These are phyloP conservation scores for Diospyros kaki DNA, from an alignment of 148 eudicot species.

Conservation along the genomic window DNA sequence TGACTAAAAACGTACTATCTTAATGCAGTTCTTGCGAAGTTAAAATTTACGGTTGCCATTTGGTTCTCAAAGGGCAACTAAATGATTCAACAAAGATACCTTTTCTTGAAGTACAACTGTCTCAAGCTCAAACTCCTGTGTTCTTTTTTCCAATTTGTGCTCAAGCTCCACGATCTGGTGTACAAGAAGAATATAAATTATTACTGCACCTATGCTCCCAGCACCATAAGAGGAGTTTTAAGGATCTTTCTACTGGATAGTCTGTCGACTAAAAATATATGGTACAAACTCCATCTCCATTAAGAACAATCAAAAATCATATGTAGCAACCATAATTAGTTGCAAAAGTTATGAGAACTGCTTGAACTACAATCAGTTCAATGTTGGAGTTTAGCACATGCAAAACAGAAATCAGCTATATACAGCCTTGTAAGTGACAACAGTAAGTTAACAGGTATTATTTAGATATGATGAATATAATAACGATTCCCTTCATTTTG, in stretches of 20 bases:
- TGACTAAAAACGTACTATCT: not conserved
- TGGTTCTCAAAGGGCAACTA: not conserved
- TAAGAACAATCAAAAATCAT: not conserved
- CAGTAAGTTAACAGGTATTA: no score
- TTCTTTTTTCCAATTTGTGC: constrained; percentile 22
- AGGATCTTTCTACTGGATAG: not conserved
- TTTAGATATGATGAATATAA: no score
- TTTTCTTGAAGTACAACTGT: constrained; percentile 15
- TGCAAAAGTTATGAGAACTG: not conserved
- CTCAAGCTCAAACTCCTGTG: constrained; percentile 15
- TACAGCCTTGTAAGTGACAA: no score
- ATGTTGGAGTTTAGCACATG: not conserved
- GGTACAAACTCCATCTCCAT: not conserved
- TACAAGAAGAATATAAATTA: not conserved
- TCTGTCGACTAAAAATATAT: not conserved
- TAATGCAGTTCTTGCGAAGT: not conserved
- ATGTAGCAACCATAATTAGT: not conserved
- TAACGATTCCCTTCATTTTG: not conserved
- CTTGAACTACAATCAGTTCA: not conserved
- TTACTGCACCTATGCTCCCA: constrained; percentile 34
- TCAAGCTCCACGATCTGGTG: constrained; percentile 64
- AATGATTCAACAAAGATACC: not conserved
- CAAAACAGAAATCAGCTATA: not conserved
- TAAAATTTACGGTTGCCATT: not conserved
- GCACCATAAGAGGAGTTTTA: constrained; percentile 22